These are phyloP conservation scores for Amauroascus verrucosus DNA, from an alignment of 2,329 filamentous ascomycete genomes.

Conservation along the genomic window DNA sequence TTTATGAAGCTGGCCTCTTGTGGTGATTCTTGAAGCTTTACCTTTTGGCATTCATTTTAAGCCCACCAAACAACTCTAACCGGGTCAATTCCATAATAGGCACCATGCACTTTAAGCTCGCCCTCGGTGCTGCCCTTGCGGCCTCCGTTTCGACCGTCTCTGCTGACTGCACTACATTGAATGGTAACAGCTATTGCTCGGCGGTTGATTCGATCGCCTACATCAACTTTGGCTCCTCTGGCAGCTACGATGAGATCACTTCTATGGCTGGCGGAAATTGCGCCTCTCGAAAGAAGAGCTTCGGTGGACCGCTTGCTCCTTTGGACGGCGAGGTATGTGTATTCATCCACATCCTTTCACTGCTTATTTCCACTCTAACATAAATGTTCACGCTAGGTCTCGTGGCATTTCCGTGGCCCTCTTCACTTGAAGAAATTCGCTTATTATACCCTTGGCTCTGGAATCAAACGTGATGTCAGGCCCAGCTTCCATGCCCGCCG, in stretches of 20 bases:
- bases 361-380: slow-evolving; percentile 13
- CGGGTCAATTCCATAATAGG: background rate
- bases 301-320: slow-evolving; percentile 54
- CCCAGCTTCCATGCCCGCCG: slow-evolving; percentile 31
- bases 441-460: slow-evolving; percentile 49
- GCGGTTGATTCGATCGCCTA: slow-evolving; percentile 59
- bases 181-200: slow-evolving; percentile 58
- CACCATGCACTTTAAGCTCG: slow-evolving; percentile 15
- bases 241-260: slow-evolving; percentile 55
- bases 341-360: background rate
- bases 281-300: slow-evolving; percentile 42
- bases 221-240: slow-evolving; percentile 48
- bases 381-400: slow-evolving; percentile 44
- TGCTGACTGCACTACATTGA: slow-evolving; percentile 22
- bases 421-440: slow-evolving; percentile 57
- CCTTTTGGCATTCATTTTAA: background rate
- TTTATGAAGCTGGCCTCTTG: no score
- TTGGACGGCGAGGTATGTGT: slow-evolving; percentile 55
- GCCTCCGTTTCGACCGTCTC: slow-evolving; percentile 17
- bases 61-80: slow-evolving; percentile 4
- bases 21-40: background rate
- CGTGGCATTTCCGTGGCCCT: slow-evolving; percentile 62
- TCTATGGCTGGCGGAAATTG: slow-evolving; percentile 52
- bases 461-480: slow-evolving; percentile 30
- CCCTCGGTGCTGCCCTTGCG: slow-evolving; percentile 16